Conservation (phyloP, 2,329 filamentous ascomycete species). For the Ambrosiella xylebori region DNA sequence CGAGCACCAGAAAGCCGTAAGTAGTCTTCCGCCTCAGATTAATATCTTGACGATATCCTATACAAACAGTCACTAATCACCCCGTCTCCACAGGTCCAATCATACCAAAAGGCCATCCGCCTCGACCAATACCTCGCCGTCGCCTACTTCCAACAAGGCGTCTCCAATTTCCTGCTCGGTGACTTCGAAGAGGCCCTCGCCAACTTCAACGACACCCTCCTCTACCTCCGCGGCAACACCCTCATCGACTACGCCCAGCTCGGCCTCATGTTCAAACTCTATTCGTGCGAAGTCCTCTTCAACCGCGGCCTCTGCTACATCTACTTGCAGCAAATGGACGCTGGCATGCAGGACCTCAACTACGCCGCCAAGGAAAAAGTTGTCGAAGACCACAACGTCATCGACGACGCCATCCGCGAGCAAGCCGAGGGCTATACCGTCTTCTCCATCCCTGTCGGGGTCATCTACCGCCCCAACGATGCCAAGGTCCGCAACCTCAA, state of each 20-base stretch:
- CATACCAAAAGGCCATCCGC: slow-evolving; percentile 78
- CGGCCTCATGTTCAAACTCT: slow-evolving; percentile 87
- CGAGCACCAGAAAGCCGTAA: slow-evolving; percentile 85
- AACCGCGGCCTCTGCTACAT: slow-evolving; percentile 96
- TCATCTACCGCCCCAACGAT: slow-evolving; percentile 88
- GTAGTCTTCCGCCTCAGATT: slow-evolving; percentile 21
- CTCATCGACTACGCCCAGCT: slow-evolving; percentile 97
- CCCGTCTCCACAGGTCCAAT: slow-evolving; percentile 52
- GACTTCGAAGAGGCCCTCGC: slow-evolving; percentile 95
- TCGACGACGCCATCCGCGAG: slow-evolving; percentile 89
- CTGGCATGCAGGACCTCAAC: slow-evolving; percentile 75
- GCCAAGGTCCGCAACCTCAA: slow-evolving; percentile 97
- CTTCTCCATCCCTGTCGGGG: slow-evolving; percentile 92
- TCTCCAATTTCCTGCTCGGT: slow-evolving; percentile 91
- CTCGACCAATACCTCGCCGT: slow-evolving; percentile 93
- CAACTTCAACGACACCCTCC: slow-evolving; percentile 94
- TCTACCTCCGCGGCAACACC: slow-evolving; percentile 88
- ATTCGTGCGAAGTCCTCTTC: slow-evolving; percentile 94
- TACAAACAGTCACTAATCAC: slow-evolving; percentile 14
- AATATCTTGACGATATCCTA: neutral
- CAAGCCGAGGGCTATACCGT: slow-evolving; percentile 96
- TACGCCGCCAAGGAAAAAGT: slow-evolving; percentile 93
- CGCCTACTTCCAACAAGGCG: slow-evolving; percentile 94
- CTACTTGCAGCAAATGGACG: slow-evolving; percentile 80
- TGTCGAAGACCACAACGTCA: slow-evolving; percentile 90